Percentiles rank a stretch among this genome's conserved stretches.
These are phyloP conservation scores for Fennellomyces sp. DNA, from an alignment of 371 early-diverging fungal species.

Conservation along the genomic window DNA sequence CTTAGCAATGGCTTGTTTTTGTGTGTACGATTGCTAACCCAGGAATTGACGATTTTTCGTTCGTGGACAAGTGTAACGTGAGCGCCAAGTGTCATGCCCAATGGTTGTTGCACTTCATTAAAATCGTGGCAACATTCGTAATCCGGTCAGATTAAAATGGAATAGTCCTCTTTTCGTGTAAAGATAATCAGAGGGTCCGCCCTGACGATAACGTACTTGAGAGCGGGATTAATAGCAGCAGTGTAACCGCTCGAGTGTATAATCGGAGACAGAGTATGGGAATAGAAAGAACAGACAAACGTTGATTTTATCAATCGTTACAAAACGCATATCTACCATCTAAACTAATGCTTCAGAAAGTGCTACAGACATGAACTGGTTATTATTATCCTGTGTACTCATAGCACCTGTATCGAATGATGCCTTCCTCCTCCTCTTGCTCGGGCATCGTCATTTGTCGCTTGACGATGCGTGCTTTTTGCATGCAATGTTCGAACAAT, in stretches of 20 bases:
- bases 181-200: not conserved
- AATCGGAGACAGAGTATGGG: not conserved
- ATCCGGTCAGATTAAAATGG: not conserved
- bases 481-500: conserved; percentile 41
- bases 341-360: not conserved
- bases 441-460: conserved; percentile 23
- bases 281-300: not conserved
- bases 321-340: not conserved
- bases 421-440: conserved; percentile 44
- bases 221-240: not conserved
- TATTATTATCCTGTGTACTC: conserved; percentile 13
- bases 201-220: too few species aligned
- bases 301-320: not conserved
- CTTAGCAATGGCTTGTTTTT: too few species aligned
- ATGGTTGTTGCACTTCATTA: not conserved
- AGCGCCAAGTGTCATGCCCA: not conserved
- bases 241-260: not conserved
- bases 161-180: not conserved
- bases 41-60: too few species aligned
- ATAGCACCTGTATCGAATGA: conserved; percentile 42
- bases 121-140: not conserved
- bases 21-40: not conserved
- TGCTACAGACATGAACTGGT: not conserved
- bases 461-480: conserved; percentile 20
- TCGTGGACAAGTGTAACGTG: conserved; percentile 1